These are phyloP conservation scores for Fusarium floridanum DNA, from an alignment of 2,329 filamentous ascomycete genomes.

Conservation along the genomic window DNA sequence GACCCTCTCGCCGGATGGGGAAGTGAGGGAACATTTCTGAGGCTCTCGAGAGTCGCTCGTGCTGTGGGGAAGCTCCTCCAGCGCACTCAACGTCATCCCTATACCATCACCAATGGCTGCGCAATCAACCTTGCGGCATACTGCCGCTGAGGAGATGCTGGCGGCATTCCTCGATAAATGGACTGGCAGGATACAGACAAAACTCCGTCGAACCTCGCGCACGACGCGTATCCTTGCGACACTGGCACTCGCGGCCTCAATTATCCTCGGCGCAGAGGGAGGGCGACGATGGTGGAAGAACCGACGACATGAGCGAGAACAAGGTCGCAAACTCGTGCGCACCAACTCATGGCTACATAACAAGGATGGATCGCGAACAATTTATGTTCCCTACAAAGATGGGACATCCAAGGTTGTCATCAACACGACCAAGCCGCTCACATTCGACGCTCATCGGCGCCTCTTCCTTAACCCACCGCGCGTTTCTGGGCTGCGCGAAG, in stretches of 20 bases:
- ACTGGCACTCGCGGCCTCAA: constrained; percentile 79
- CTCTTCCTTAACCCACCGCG: constrained; percentile 93
- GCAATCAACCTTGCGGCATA: constrained; percentile 84
- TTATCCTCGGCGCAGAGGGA: constrained; percentile 84
- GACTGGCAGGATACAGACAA: constrained; percentile 63
- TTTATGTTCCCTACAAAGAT: constrained; percentile 93
- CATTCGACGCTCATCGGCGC: constrained; percentile 94
- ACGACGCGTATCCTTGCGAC: constrained; percentile 81
- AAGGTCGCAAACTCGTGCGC: constrained; percentile 83
- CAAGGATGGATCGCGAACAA: constrained; percentile 94
- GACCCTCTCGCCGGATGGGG: constrained; percentile 34
- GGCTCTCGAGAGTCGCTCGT: constrained; percentile 34
- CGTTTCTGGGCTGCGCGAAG: constrained; percentile 81
- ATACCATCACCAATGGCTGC: constrained; percentile 73
- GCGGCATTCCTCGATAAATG: constrained; percentile 74
- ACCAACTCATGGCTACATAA: constrained; percentile 93
- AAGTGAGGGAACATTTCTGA: constrained; percentile 28
- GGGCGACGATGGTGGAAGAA: constrained; percentile 82
- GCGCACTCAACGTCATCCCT: constrained; percentile 29
- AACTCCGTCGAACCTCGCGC: constrained; percentile 74
- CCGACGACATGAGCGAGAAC: constrained; percentile 81
- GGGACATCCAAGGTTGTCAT: constrained; percentile 92
- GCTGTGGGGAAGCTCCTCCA: constrained; percentile 43
- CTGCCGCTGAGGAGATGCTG: constrained; percentile 75
- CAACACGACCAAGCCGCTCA: constrained; percentile 88